Base-by-base conservation (phyloP, 768 basidiomycete genomes). In the Pleurotus pulmonarius region DNA sequence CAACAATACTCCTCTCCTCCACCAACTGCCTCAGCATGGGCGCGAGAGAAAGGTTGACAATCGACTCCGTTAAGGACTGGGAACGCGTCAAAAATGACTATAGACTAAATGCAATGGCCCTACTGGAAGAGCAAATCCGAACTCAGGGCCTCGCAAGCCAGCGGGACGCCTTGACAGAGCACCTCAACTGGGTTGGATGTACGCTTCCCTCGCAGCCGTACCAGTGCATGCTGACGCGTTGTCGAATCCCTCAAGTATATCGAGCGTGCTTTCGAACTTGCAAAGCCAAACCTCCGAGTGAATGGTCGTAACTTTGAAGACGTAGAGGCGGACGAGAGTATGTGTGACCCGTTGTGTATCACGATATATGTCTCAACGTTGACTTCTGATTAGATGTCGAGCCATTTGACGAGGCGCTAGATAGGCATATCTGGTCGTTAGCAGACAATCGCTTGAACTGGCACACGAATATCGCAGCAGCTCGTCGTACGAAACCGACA, bases 331-430 rank as follows among this genome's bases (percentile, higher is more conserved):
- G 82, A 80, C 58, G 77, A 81, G 62, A 81, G 87, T 83, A 52
- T 70, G 29, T 15, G 8, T 24, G 38, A 43, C 24, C 29, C 29
- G 52, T 4, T 22, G 40, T 24, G 40, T 51, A 20, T 16, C 9
- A 13, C 22, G 8, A 3, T 26, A 3, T 49, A 22, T 49, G 7
- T 46, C 38, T 29, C 24, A 43, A 8, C 49, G 49, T 20, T 59
- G 37, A 53, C 18, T 46, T 47, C 9, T 49, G n/a, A 20, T 11
- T 59, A 87, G 85, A 85, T 44, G 82, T 83, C 61, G 90, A 94
- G 64, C 79, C 83, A 2, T 96, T 94, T 67, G 92, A 96, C 64
- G 92, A 96, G 69, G 84, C 83, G 2, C 80, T 96, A 29, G 93
- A 95, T 66, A 74, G 90, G 49, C 82, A 82, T 45, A 87, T 94